Conservation (phyloP, 1,284 basidiomycete species). For the Rhodotorula sp. region DNA sequence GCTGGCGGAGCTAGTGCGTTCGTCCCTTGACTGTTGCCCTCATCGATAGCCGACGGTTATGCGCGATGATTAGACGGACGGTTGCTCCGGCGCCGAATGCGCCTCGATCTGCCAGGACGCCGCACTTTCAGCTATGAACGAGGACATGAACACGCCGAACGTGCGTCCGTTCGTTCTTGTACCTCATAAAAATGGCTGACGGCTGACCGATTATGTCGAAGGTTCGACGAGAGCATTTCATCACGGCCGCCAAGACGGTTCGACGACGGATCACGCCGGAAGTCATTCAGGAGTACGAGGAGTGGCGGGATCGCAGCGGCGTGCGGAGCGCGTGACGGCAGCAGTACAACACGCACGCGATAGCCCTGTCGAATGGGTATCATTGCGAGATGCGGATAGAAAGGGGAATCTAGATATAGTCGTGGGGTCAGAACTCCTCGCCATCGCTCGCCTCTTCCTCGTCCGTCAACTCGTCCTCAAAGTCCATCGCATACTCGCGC, state of each 20-base stretch:
- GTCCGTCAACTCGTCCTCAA: slow-evolving; percentile 57
- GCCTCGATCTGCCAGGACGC: slow-evolving; percentile 93
- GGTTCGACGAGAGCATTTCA: slow-evolving; percentile 73
- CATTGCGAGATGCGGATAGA: background rate
- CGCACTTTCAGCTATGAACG: slow-evolving; percentile 83
- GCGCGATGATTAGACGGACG: slow-evolving; percentile 66
- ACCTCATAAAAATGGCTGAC: background rate
- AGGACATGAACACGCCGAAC: slow-evolving; percentile 70
- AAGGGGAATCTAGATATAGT: background rate
- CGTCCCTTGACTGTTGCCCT: background rate
- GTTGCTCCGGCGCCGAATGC: slow-evolving; percentile 95
- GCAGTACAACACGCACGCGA: background rate
- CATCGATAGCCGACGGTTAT: background rate
- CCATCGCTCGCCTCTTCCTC: slow-evolving; percentile 49
- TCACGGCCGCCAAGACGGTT: slow-evolving; percentile 69
- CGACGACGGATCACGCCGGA: slow-evolving; percentile 81
- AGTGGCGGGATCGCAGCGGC: slow-evolving; percentile 56
- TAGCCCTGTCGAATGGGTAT: background rate
- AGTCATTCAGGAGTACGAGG: slow-evolving; percentile 69
- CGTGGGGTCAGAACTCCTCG: slow-evolving; percentile 9
- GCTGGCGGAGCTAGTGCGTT: slow-evolving; percentile 70
- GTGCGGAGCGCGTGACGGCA: slow-evolving; percentile 34
- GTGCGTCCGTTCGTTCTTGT: slow-evolving; percentile 55
- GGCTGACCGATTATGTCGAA: slow-evolving; percentile 47
- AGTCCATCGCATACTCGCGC: slow-evolving; percentile 51